Conservation (phyloP, 2,329 filamentous ascomycete species). For the Macrophomina tecta region DNA sequence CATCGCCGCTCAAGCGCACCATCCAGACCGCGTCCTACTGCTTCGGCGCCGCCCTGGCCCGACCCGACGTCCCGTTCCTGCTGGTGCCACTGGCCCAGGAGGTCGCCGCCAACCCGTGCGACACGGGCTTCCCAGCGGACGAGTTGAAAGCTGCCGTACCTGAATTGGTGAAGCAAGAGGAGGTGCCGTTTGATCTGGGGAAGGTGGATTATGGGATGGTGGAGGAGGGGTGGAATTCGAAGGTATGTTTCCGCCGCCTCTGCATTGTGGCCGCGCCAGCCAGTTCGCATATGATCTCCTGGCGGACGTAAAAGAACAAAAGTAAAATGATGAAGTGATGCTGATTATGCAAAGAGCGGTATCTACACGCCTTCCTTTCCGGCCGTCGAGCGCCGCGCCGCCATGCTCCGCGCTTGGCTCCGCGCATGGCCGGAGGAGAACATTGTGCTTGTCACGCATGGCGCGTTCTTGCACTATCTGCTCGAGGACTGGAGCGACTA, state of each 20-base stretch:
- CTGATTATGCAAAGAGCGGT: conserved; percentile 33
- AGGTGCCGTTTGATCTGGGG: conserved; percentile 44
- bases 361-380: conserved; percentile 40
- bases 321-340: too few relatives aligned
- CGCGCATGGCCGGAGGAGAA: conserved; percentile 63
- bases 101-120: conserved; percentile 74
- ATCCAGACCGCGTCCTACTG: conserved; percentile 76
- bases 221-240: conserved; percentile 73
- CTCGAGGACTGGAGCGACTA: conserved; percentile 78
- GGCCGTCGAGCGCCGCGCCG: conserved; percentile 40
- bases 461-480: conserved; percentile 82
- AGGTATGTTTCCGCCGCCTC: conserved; percentile 45
- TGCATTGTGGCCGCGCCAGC: too few relatives aligned
- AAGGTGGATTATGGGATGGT: conserved; percentile 68
- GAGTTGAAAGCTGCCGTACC: conserved; percentile 52
- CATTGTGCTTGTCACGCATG: conserved; percentile 80
- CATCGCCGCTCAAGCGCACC: conserved; percentile 81
- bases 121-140: conserved; percentile 68
- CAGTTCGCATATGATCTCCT: too few relatives aligned
- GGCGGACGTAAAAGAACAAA: too few relatives aligned
- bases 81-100: conserved; percentile 80
- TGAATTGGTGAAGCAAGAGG: conserved; percentile 52
- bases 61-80: conserved; percentile 55
- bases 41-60: conserved; percentile 61
- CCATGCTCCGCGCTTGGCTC: conserved; percentile 59